Percentiles rank a stretch among this genome's conserved stretches.
Evolutionary conservation across 2,329 filamentous ascomycete genomes (phyloP).

Genomic region (Botrytis medusae): DNA sequence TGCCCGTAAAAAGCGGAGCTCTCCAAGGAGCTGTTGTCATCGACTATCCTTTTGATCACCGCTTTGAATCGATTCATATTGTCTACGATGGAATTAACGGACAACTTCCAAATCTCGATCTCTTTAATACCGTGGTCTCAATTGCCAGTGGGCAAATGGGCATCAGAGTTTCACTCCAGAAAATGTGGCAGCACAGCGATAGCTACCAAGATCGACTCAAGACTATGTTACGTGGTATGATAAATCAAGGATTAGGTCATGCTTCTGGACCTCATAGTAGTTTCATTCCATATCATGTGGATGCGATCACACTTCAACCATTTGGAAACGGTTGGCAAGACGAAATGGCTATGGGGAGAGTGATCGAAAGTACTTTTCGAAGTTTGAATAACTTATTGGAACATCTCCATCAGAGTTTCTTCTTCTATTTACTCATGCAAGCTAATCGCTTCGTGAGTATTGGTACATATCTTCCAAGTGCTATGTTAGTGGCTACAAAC

Average conservation of each 20-base stretch:
- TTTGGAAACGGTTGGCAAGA: slow-evolving; percentile 94
- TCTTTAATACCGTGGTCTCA: slow-evolving; percentile 89
- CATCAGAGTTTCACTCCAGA: slow-evolving; percentile 78
- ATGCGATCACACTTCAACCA: slow-evolving; percentile 89
- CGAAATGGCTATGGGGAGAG: slow-evolving; percentile 90
- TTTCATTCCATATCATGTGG: slow-evolving; percentile 97
- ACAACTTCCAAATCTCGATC: slow-evolving; percentile 89
- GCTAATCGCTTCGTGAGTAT: slow-evolving; percentile 94
- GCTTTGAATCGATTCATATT: slow-evolving; percentile 85
- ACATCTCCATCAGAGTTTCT: slow-evolving; percentile 97
- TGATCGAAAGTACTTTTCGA: slow-evolving; percentile 86
- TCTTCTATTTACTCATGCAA: slow-evolving; percentile 96
- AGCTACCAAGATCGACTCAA: slow-evolving; percentile 77
- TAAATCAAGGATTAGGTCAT: slow-evolving; percentile 85
- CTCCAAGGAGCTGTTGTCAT: slow-evolving; percentile 91
- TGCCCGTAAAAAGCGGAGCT: slow-evolving; percentile 89
- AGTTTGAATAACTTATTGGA: slow-evolving; percentile 96
- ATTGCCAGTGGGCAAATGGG: slow-evolving; percentile 93
- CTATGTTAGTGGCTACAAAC: slow-evolving; percentile 93
- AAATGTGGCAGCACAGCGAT: slow-evolving; percentile 76
- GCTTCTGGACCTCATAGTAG: slow-evolving; percentile 89
- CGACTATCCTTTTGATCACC: slow-evolving; percentile 82
- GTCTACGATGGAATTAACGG: slow-evolving; percentile 96
- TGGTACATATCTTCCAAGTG: slow-evolving; percentile 92
- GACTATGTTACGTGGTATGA: slow-evolving; percentile 90